phyloP scores from a whole-genome alignment of 371 early-diverging fungal species.

The Rhizomucor pusillus region DNA sequence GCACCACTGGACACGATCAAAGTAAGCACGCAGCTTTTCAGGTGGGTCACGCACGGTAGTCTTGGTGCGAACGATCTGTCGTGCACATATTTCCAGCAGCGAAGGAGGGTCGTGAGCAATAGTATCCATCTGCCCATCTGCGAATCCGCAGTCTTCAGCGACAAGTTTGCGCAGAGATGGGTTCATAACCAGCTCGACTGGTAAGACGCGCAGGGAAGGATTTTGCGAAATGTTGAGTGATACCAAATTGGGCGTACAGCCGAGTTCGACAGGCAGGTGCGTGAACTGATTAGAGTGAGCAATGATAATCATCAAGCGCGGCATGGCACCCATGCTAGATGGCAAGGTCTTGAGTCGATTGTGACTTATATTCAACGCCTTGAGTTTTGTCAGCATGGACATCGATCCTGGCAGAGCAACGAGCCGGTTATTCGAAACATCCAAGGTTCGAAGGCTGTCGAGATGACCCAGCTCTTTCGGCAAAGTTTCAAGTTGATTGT shows the following conservation, averaged over 20 bases:
- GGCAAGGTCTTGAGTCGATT: slow-evolving; percentile 32
- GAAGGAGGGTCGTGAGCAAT: slow-evolving; percentile 43
- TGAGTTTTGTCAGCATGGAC: slow-evolving; percentile 18
- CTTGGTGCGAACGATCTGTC: slow-evolving; percentile 43
- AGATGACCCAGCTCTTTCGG: slow-evolving; percentile 33
- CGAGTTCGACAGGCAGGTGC: slow-evolving; percentile 19
- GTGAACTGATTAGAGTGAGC: slow-evolving; percentile 2
- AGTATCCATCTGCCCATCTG: slow-evolving; percentile 14
- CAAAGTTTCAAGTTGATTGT: slow-evolving; percentile 33
- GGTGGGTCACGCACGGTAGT: slow-evolving; percentile 18
- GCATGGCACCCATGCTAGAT: slow-evolving; percentile 15
- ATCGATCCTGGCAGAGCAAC: slow-evolving; percentile 30
- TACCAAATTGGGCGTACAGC: slow-evolving; percentile 31
- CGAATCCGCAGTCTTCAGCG: slow-evolving; percentile 53
- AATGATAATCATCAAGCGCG: background rate
- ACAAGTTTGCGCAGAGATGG: slow-evolving; percentile 61
- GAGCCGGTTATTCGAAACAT: slow-evolving; percentile 23
- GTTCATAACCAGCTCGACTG: slow-evolving; percentile 69
- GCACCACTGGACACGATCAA: slow-evolving; percentile 71
- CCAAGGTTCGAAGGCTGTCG: slow-evolving; percentile 21
- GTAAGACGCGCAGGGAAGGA: slow-evolving; percentile 57
- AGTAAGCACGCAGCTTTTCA: slow-evolving; percentile 53
- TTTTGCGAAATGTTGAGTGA: slow-evolving; percentile 72
- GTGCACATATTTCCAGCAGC: slow-evolving; percentile 72
- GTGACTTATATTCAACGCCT: slow-evolving; percentile 24